Conservation (phyloP, 306 rosid species). For the Rosa chinensis region DNA sequence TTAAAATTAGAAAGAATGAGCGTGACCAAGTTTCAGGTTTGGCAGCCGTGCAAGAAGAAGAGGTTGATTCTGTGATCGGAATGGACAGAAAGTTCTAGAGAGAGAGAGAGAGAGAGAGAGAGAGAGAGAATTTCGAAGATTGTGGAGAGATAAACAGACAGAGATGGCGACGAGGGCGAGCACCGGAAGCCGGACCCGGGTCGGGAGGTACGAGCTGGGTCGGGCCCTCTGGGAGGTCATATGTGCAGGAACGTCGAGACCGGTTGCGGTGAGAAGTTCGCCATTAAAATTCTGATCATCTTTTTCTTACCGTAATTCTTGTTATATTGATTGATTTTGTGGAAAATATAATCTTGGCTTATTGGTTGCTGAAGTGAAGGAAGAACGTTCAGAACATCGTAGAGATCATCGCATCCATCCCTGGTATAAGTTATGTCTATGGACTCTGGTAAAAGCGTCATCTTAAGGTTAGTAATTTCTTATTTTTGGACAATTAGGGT, state of each 20-base stretch:
- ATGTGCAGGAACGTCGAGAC: background rate
- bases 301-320: background rate
- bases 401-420: background rate
- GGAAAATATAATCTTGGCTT: background rate
- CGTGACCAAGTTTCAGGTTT: constrained; percentile 64
- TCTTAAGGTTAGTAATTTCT: background rate
- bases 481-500: background rate
- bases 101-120: background rate
- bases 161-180: constrained; percentile 47
- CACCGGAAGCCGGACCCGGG: constrained; percentile 46
- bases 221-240: constrained; percentile 85
- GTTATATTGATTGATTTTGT: background rate
- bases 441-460: background rate
- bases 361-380: background rate
- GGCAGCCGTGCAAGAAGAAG: constrained; percentile 99
- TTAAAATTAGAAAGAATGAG: constrained; percentile 45
- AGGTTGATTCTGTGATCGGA: constrained; percentile 41
- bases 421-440: background rate
- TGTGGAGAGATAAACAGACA: constrained; percentile 5
- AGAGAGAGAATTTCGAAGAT: background rate
- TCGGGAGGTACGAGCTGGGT: constrained; percentile 77
- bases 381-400: background rate
- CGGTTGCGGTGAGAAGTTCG: background rate
- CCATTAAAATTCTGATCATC: too few species aligned
- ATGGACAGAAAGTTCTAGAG: background rate